Base-by-base conservation (phyloP, 1,284 basidiomycete genomes). In the Porogramme epimiltina region DNA sequence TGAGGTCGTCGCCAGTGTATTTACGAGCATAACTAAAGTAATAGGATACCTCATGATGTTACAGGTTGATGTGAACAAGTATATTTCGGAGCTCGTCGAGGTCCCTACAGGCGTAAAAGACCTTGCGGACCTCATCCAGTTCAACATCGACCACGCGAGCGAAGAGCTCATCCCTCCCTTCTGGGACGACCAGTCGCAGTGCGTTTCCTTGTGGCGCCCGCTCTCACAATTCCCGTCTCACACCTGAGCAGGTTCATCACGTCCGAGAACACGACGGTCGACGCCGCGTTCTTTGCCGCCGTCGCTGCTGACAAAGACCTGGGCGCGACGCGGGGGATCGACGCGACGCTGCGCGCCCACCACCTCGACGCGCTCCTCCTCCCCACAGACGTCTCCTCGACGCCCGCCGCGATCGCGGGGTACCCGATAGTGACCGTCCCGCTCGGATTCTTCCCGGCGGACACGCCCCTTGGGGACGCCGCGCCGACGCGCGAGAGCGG, bases 341-440 rank as follows among this genome's bases (percentile, higher is more conserved):
- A 80, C 55, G 75, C 68, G 0, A 66, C 73, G 3, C 64, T 81
- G 19, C 63, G 72, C 47, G 56, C 64, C 34, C 75, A 70, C 61
- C 60, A 70, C 9, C 65, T 80, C 0, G 82, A 87, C 56, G 85
- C 84, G 0, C 69, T 87, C 10, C 69, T 86, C 8, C 68, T 84
- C 15, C 85, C 84, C 3, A 73, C 80, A 1, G 67, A 73, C 16
- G 81, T 81, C 46, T 69, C 56, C 6, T 53, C 58, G 1, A 53
- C 25, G 2, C 59, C 58, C 1, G 47, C 65, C 73, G 81, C 81
- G 2, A 78, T 84, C 42, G 81, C 77, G 0, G 81, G 82, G 4
- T 85, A 84, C 61, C 82, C 82, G 1, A 79, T 84, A 45, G 70
- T 84, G 11, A 81, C 82, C 5, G 82, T 85, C 15, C 84, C 84